phyloP scores from a whole-genome alignment of 306 rosid genomes.

The Morella rubra region DNA sequence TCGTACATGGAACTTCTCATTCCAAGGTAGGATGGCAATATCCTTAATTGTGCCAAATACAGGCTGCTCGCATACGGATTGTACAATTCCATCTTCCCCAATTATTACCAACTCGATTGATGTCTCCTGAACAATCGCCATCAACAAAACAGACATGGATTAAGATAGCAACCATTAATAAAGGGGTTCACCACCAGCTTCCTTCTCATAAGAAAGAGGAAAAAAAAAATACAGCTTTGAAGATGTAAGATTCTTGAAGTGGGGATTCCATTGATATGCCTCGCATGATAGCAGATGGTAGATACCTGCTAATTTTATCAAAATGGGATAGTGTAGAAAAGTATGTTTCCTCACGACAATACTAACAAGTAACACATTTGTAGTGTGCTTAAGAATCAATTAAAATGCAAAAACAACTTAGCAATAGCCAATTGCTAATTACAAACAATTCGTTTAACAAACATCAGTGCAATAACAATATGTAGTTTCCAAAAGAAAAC shows the following conservation, averaged over 20 bases:
- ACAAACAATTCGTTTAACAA: neutral
- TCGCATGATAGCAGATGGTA: neutral
- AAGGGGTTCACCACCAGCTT: neutral
- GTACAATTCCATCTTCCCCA: constrained; percentile 75
- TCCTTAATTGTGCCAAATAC: constrained; percentile 91
- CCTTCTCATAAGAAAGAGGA: neutral
- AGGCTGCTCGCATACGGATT: constrained; percentile 85
- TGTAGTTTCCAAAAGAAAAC: neutral
- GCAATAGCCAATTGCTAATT: neutral
- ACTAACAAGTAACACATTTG: neutral
- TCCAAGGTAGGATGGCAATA: constrained; percentile 82
- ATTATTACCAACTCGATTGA: constrained; percentile 81
- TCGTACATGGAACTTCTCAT: constrained; percentile 49
- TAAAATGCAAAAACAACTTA: neutral
- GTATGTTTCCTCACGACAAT: neutral
- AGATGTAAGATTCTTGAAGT: too few relatives aligned
- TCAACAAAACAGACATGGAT: constrained; percentile 10
- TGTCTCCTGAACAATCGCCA: constrained; percentile 61
- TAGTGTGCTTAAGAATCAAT: neutral
- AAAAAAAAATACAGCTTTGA: too few relatives aligned
- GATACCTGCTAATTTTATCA: too few relatives aligned
- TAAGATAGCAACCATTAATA: neutral
- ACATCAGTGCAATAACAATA: neutral
- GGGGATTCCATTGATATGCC: too few relatives aligned
- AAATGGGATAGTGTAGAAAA: neutral